Base-by-base conservation (phyloP, 176 grass and related monocot species). In the Thalia dealbata region DNA sequence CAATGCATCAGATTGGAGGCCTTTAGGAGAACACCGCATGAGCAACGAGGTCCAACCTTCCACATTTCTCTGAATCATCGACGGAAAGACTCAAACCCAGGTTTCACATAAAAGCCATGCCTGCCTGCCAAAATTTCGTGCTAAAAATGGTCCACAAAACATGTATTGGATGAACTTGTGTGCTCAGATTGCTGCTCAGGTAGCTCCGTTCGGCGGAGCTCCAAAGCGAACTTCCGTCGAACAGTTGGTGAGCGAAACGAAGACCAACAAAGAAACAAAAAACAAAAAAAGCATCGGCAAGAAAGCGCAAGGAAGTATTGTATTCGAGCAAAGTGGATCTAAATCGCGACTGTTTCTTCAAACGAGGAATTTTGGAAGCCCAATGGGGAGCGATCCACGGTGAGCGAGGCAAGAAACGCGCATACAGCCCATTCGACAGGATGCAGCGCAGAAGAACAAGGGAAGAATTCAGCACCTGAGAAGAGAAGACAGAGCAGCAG, bases 41-140 rank as follows among this genome's bases (percentile, higher is more conserved):
- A 88, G 65, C 71, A 88, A 41, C 0, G 89, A 78, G 1, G 77
- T 85, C 89, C 89, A 88, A 7, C 73, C 65, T 44, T 76, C 46
- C 3, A 79, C 75, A 30, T 91, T 85, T 76, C 71, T 85, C 61
- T 81, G 46, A 9, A 74, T 35, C 85, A 87, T 91, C 52, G 15
- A 69, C 41, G 78, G 69, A 1, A 91, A 82, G 70, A 46, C 61
- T 41, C 79, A 74, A 71, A 1, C 74, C 85, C 75, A 14, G 45
- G 61, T 25, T 79, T 85, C 32, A 81, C 0, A 69, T 82, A 85
- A n/a, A 87, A 71, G 52, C 75, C 76, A 66, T 91, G 88, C 54
- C 69, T 91, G 91, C 22, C 81, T 74, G 4, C 88, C 81, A 0
- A 82, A 41, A 46, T 16, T 69, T 51, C 67, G 56, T 42, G 76